Base-by-base conservation (phyloP, 371 early-diverging fungal genomes). In the Paraphysoderma sedebokerense region DNA sequence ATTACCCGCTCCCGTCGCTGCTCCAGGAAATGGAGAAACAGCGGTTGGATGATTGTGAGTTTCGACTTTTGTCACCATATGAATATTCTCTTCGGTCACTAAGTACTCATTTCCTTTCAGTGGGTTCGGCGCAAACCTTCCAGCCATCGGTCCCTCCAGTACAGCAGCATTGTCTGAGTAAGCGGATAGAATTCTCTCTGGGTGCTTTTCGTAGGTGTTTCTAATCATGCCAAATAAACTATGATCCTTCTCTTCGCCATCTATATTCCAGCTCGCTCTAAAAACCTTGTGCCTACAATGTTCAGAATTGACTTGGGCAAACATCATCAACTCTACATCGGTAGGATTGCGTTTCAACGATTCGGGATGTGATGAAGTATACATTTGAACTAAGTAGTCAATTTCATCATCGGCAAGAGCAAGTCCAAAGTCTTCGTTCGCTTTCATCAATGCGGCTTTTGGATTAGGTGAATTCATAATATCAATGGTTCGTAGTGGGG, bases 211-310 rank as follows among this genome's bases (percentile, higher is more conserved):
- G 62, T 90, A 88, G 13, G 97, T 96, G 55, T 90, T 87, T 44
- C 73, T 65, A 61, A 96, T 92, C 93, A 90, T 88, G 47, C 73
- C 79, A 62, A 96, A 93, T 33, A 96, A 72, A 15, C 92, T 90
- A 38, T 74, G 58, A 27, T 75, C 76, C 60, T 77, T 74, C 36
- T 70, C 63, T 46, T 75, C 64, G 24, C 85, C 85, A 57, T 92
- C 91, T 45, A 96, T 85, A 8, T 83, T 87, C 97, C 97, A 96
- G 44, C 83, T 70, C 17, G 92, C 95, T 45, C 83, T 71, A 70
- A 96, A 96, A 51, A 96, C 91, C 76, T 96, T 93, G 78, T 96
- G 97, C 15, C 97, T 77, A 66, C 97, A 96, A 65, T 96, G 97
- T 68, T 96, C 97, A 30, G 92, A 91, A 65, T 96, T 93, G 59